phyloP scores from a whole-genome alignment of 306 rosid species.

The Medicago arabica region DNA sequence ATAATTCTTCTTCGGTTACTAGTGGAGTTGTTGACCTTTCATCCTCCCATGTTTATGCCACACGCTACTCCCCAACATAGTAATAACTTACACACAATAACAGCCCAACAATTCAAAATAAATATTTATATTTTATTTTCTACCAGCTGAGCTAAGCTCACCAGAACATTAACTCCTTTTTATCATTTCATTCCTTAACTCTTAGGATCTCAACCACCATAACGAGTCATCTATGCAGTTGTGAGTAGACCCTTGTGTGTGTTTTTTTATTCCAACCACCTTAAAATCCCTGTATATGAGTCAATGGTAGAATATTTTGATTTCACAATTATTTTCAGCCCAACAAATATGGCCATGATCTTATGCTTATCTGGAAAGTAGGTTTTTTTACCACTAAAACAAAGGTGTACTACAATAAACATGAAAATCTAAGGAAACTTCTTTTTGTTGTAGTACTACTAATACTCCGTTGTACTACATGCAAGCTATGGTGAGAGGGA shows the following conservation, averaged over 20 bases:
- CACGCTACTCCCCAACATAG: slow-evolving; percentile 2
- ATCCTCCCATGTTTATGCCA: neutral
- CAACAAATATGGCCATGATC: neutral
- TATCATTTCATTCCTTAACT: no score
- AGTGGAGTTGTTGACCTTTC: slow-evolving; percentile 20
- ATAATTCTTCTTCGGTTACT: neutral
- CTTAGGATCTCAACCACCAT: no score
- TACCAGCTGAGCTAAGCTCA: no score
- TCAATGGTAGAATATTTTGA: neutral
- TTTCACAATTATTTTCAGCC: neutral
- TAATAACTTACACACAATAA: neutral
- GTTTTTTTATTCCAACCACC: no score
- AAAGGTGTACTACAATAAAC: neutral
- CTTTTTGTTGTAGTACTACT: neutral
- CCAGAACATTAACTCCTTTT: no score
- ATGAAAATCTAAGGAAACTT: neutral
- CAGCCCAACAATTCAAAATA: no score
- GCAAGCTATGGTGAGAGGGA: neutral
- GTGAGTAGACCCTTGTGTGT: no score
- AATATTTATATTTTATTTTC: no score
- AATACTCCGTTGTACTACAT: neutral
- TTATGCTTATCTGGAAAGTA: neutral
- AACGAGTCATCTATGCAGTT: no score
- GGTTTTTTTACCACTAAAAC: neutral
- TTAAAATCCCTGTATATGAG: neutral